Conservation (phyloP, 2,329 filamentous ascomycete species). For the Fusarium subtropicale region DNA sequence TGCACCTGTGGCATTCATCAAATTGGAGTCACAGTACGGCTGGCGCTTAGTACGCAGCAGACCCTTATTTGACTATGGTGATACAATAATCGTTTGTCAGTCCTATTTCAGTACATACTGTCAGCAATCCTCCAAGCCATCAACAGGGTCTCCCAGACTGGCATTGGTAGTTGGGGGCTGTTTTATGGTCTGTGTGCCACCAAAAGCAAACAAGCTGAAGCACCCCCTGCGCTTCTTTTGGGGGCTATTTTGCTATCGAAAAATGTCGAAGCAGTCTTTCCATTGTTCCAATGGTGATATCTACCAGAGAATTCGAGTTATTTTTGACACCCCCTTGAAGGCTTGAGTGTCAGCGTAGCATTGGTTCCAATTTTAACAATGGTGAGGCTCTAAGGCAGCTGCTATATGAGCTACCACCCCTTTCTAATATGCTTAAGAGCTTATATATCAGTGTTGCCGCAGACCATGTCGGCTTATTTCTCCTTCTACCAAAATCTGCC, state of each 20-base stretch:
- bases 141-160: not conserved
- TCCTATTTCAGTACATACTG: not conserved
- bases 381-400: not conserved
- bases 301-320: fast-evolving
- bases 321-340: not conserved
- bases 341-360: not conserved
- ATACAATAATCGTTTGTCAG: not conserved
- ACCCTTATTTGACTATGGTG: not conserved
- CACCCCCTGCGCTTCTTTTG: not conserved
- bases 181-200: not conserved
- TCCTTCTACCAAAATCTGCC: fast-evolving
- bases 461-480: fast-evolving
- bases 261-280: not conserved
- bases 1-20: not conserved
- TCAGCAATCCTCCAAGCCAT: conserved; percentile 2
- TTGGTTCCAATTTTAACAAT: conserved; percentile 5
- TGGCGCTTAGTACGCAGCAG: not conserved
- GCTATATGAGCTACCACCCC: not conserved
- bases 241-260: conserved; percentile 5
- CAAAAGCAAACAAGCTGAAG: conserved; percentile 10
- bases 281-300: not conserved
- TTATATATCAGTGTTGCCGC: not conserved
- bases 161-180: not conserved
- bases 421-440: too few relatives aligned
- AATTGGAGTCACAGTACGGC: conserved; percentile 12